These are phyloP conservation scores for Stramenopiles sp. DNA, from an alignment of 352 stramenopile species.

Conservation along the genomic window DNA sequence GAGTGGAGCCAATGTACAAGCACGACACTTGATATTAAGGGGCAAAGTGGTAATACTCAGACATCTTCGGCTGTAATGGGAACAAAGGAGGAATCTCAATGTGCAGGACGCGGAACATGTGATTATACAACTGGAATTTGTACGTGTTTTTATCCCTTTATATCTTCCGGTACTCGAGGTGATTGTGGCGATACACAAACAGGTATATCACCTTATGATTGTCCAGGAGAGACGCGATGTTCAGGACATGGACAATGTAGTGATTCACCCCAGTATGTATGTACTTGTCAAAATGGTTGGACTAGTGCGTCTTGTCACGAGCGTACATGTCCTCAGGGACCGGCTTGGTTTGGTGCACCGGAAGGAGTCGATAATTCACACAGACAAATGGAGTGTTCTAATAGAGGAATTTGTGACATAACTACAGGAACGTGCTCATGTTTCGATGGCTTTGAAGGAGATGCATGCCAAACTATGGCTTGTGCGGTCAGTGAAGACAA, in stretches of 20 bases:
- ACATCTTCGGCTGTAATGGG: constrained; percentile 5
- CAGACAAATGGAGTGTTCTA: constrained; percentile 30
- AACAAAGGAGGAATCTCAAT: constrained; percentile 7
- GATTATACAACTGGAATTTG: constrained; percentile 5
- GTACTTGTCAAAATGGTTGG: constrained; percentile 12
- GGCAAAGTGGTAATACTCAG: too few relatives aligned
- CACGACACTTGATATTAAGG: too few relatives aligned
- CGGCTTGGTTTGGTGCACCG: constrained; percentile 15
- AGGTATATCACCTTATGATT: too few relatives aligned
- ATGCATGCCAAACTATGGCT: constrained; percentile 30
- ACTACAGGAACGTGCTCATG: constrained; percentile 27
- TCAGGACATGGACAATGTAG: too few relatives aligned
- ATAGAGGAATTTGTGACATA: constrained; percentile 26
- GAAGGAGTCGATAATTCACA: constrained; percentile 21
- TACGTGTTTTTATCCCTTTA: constrained; percentile 8
- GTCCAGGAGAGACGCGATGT: too few relatives aligned
- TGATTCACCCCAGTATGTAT: too few relatives aligned
- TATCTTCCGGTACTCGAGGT: background rate
- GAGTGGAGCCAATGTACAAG: constrained; percentile 2
- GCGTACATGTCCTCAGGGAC: constrained; percentile 14
- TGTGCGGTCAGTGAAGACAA: constrained; percentile 21
- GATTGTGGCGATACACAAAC: background rate
- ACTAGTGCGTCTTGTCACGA: constrained; percentile 14
- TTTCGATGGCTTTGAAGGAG: constrained; percentile 29
- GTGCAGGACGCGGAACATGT: constrained; percentile 8